Evolutionary conservation across 2,329 filamentous ascomycete species (phyloP).

Genomic region (Botrytis medusae): DNA sequence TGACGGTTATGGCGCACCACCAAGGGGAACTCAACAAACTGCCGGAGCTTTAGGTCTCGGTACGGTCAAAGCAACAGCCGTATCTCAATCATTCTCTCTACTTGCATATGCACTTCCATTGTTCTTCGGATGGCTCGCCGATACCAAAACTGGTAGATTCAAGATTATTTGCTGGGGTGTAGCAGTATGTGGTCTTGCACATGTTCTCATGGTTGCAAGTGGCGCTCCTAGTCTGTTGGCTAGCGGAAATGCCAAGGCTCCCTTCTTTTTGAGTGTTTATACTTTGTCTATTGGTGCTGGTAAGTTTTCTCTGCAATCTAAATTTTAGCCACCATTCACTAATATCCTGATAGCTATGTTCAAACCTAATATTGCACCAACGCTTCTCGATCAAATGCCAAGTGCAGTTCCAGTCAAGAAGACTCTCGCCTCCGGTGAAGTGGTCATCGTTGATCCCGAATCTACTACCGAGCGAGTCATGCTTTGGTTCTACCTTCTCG

Average conservation of each 20-base stretch:
- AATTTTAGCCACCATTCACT: slow-evolving; percentile 58
- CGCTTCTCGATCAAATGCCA: slow-evolving; percentile 58
- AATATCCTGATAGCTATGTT: slow-evolving; percentile 55
- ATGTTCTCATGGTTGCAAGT: slow-evolving; percentile 61
- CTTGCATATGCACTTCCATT: slow-evolving; percentile 52
- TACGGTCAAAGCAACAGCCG: slow-evolving; percentile 52
- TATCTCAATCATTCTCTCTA: slow-evolving; percentile 52
- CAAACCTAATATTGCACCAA: slow-evolving; percentile 67
- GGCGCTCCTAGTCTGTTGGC: slow-evolving; percentile 57
- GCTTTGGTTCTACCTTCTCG: slow-evolving; percentile 62
- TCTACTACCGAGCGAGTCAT: slow-evolving; percentile 52
- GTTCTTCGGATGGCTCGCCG: slow-evolving; percentile 56
- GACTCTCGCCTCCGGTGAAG: slow-evolving; percentile 53
- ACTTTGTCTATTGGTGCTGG: slow-evolving; percentile 35
- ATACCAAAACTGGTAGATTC: slow-evolving; percentile 65
- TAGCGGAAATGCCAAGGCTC: slow-evolving; percentile 64
- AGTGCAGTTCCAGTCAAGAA: slow-evolving; percentile 46
- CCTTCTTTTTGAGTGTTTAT: slow-evolving; percentile 36
- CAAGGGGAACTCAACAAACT: slow-evolving; percentile 31
- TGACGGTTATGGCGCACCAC: slow-evolving; percentile 44
- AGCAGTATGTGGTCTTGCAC: slow-evolving; percentile 58
- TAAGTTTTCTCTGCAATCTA: slow-evolving; percentile 47
- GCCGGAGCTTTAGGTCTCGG: slow-evolving; percentile 61
- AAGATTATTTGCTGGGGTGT: slow-evolving; percentile 54
- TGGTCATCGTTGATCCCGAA: slow-evolving; percentile 60